phyloP scores from a whole-genome alignment of 345 rosid species.

The Acer saccharum region DNA sequence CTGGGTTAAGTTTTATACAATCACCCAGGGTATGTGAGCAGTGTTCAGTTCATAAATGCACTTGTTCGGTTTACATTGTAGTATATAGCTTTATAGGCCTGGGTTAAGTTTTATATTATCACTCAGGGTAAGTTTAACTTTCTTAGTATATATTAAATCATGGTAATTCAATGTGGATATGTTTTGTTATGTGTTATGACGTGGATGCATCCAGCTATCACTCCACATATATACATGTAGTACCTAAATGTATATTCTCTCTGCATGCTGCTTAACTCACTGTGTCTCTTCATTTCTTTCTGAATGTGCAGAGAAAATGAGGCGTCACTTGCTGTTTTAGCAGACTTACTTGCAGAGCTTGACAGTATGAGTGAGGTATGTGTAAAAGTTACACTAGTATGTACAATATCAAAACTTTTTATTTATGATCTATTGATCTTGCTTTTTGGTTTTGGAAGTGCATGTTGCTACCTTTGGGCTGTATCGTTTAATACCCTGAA shows the following conservation, averaged over 20 bases:
- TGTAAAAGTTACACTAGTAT: background rate
- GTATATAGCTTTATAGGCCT: background rate
- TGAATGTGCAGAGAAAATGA: conserved; percentile 83
- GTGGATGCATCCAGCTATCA: background rate
- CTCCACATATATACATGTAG: background rate
- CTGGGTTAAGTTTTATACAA: background rate
- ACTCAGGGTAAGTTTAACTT: background rate
- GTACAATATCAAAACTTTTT: background rate
- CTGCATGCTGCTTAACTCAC: background rate
- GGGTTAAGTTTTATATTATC: background rate
- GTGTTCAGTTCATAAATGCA: background rate
- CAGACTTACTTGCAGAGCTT: conserved; percentile 85
- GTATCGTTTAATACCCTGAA: conserved; percentile 10
- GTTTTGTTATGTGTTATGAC: background rate
- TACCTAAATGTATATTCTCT: background rate
- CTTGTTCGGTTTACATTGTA: background rate
- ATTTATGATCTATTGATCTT: background rate
- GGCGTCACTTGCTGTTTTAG: conserved; percentile 96
- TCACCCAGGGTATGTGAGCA: background rate
- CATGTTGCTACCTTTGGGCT: conserved; percentile 4
- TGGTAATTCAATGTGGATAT: background rate
- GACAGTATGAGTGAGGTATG: conserved; percentile 85
- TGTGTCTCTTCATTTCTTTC: background rate
- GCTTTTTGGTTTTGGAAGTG: background rate
- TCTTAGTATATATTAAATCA: background rate